phyloP scores from a whole-genome alignment of 139 green algal genomes.

The Tetraselmis chui region DNA sequence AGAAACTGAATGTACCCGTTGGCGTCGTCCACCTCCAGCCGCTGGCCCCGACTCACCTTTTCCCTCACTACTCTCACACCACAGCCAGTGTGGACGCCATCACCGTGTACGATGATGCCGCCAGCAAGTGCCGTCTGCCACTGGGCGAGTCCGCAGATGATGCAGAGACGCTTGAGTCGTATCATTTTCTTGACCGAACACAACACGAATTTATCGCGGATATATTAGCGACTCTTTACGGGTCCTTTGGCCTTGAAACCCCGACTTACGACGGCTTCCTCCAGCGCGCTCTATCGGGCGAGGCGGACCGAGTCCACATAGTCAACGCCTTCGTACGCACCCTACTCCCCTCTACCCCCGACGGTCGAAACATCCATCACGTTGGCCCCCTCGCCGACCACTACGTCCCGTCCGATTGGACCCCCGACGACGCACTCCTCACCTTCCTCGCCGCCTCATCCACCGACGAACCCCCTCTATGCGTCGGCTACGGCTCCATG shows the following conservation, averaged over 20 bases:
- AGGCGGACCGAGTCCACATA: not conserved
- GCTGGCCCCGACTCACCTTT: not conserved
- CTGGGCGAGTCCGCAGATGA: not conserved
- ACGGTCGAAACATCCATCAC: not conserved
- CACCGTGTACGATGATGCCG: too few species aligned
- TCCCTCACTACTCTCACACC: not conserved
- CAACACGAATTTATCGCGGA: not conserved
- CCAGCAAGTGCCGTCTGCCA: too few species aligned
- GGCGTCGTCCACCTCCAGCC: not conserved
- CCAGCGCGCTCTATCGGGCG: not conserved
- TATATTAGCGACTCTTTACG: not conserved
- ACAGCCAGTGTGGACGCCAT: not conserved
- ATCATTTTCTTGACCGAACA: not conserved
- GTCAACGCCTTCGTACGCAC: not conserved
- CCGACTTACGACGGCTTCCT: not conserved
- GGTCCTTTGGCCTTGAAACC: not conserved
- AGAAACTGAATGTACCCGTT: not conserved
- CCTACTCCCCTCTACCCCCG: not conserved
- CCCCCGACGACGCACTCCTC: not conserved
- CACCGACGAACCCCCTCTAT: not conserved
- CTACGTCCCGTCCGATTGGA: not conserved
- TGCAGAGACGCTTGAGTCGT: not conserved
- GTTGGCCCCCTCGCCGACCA: not conserved
- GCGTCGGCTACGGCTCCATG: not conserved
- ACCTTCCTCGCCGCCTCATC: not conserved